A percentile compares a stretch with the other conserved stretches of the same genome.
Evolutionary conservation across 1,284 basidiomycete species (phyloP).

Genomic region (Ganoderma sp.): DNA sequence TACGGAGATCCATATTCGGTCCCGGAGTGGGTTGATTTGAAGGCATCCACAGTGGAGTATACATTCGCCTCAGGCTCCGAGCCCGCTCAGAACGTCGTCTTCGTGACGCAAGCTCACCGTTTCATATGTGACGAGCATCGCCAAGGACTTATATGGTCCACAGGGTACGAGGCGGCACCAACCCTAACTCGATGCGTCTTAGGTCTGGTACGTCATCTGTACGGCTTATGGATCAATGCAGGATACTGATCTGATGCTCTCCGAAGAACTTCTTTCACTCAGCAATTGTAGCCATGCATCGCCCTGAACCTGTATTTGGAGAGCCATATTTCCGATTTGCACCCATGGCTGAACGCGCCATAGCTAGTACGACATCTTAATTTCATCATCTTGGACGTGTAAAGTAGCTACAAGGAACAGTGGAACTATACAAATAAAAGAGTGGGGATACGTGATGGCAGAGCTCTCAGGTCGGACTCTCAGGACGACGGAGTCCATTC

Average conservation of each 20-base stretch:
- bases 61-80: not conserved
- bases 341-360: not conserved
- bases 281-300: not conserved
- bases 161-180: too few species aligned
- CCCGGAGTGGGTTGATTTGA: not conserved
- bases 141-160: not conserved
- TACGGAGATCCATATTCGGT: not conserved
- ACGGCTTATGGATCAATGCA: not conserved
- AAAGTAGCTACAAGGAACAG: too few species aligned
- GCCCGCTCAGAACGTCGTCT: not conserved
- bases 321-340: not conserved
- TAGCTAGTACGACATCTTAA: too few species aligned
- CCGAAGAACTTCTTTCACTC: not conserved
- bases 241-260: not conserved
- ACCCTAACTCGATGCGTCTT: not conserved
- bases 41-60: not conserved
- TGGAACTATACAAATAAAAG: not conserved
- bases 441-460: too few species aligned
- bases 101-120: not conserved
- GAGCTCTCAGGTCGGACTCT: too few species aligned
- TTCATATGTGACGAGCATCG: not conserved
- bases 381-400: too few species aligned
- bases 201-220: not conserved
- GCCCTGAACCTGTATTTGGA: not conserved
- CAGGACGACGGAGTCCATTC: not conserved